phyloP scores from a whole-genome alignment of 2,329 filamentous ascomycete species.

The Purpureocillium takamizusanense region DNA sequence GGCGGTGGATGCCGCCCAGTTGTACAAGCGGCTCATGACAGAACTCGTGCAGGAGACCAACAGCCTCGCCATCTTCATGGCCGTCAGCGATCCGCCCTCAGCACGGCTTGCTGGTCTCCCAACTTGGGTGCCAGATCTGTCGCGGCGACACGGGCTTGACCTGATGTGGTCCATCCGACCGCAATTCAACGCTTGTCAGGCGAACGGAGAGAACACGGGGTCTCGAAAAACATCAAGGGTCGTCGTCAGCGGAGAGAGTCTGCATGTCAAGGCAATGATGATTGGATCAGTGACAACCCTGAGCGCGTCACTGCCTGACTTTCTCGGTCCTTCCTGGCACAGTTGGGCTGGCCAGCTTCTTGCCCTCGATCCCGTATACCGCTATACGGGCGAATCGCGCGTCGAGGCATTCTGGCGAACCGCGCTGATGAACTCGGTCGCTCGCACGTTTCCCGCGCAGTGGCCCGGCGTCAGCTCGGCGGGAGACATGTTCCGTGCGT shows the following conservation, averaged over 20 bases:
- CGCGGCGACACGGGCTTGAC: constrained; percentile 1
- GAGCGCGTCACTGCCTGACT: constrained; percentile 1
- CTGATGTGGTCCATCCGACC: constrained; percentile 3
- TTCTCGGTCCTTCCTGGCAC: not conserved
- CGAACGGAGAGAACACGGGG: not conserved
- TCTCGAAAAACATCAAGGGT: no score
- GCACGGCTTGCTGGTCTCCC: constrained; percentile 5
- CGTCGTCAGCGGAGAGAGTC: not conserved
- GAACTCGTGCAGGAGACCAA: constrained; percentile 6
- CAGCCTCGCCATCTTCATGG: constrained; percentile 8
- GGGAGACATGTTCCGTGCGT: constrained; percentile 1
- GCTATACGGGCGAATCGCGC: constrained; percentile 4
- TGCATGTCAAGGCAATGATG: not conserved
- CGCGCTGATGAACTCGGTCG: constrained; percentile 7
- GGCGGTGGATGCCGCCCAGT: not conserved
- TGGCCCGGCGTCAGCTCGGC: not conserved
- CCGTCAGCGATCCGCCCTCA: constrained; percentile 11
- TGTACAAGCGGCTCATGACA: not conserved
- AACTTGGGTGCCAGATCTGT: constrained; percentile 14
- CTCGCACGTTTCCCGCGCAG: constrained; percentile 2
- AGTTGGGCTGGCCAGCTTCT: constrained; percentile 7
- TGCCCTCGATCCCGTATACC: constrained; percentile 4
- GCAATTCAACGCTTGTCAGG: not conserved
- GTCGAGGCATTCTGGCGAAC: constrained; percentile 10
- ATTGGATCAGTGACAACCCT: not conserved